Percentiles rank a stretch among this genome's conserved stretches.
These are phyloP conservation scores for Filobasidium floriforme DNA, from an alignment of 768 basidiomycete genomes.

Conservation along the genomic window DNA sequence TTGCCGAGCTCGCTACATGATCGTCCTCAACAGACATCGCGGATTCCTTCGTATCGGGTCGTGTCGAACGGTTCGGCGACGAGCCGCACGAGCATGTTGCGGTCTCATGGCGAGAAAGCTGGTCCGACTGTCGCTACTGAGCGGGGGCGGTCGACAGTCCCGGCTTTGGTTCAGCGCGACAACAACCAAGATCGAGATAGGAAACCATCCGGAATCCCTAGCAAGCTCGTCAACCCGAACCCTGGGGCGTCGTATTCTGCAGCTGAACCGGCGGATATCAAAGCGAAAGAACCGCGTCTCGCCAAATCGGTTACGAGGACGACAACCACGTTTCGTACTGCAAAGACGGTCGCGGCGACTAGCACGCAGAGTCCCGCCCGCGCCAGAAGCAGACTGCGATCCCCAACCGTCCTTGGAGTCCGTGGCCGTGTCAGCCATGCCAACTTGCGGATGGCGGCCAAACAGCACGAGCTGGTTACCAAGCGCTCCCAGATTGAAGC, in stretches of 20 bases:
- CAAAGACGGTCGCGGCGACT: neutral
- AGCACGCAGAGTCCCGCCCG: neutral
- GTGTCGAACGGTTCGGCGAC: neutral
- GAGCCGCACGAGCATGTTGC: neutral
- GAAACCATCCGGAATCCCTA: neutral
- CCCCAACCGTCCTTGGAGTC: neutral
- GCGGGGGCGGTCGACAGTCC: neutral
- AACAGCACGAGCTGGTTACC: neutral
- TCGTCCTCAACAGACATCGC: too few relatives aligned
- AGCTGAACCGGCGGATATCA: neutral
- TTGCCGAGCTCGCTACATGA: too few relatives aligned
- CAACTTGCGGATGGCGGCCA: neutral
- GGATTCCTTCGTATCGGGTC: neutral
- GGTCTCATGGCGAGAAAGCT: neutral
- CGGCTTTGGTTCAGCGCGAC: neutral
- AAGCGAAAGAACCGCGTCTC: neutral
- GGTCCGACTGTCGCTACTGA: neutral
- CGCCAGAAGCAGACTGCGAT: neutral
- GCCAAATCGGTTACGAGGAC: neutral
- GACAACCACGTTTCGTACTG: neutral
- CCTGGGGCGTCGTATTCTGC: too few relatives aligned
- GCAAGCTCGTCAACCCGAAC: neutral
- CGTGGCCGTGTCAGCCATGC: neutral
- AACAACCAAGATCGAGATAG: neutral
- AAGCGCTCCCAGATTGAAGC: neutral